Conservation (phyloP, 2,329 filamentous ascomycete genomes). For the Hirsutella thompsonii region DNA sequence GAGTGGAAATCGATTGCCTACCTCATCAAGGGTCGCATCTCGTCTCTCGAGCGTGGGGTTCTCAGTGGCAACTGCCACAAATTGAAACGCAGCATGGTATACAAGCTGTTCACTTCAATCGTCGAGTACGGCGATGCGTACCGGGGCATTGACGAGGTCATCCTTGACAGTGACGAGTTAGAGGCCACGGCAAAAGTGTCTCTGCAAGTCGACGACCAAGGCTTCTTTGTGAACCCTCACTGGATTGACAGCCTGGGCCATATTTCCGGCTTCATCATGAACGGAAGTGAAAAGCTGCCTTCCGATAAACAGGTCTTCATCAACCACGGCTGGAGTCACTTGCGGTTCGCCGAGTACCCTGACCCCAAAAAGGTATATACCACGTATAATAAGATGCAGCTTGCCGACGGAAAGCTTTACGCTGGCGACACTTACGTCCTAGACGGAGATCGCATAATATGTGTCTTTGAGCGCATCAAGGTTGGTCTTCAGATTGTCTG, state of each 20-base stretch:
- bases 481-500: slow-evolving; percentile 15
- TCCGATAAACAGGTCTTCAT: slow-evolving; percentile 43
- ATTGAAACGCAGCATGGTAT: slow-evolving; percentile 22
- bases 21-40: slow-evolving; percentile 51
- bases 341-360: background rate
- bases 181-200: slow-evolving; percentile 30
- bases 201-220: slow-evolving; percentile 14
- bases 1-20: slow-evolving; percentile 22
- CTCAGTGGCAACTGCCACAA: slow-evolving; percentile 29
- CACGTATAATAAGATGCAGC: slow-evolving; percentile 45
- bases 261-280: slow-evolving; percentile 48
- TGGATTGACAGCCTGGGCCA: slow-evolving; percentile 48
- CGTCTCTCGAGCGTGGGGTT: background rate
- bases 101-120: slow-evolving; percentile 50
- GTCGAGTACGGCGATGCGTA: slow-evolving; percentile 44
- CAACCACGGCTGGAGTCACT: slow-evolving; percentile 44
- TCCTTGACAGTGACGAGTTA: slow-evolving; percentile 22
- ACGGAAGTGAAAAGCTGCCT: slow-evolving; percentile 40
- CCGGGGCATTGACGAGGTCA: slow-evolving; percentile 45
- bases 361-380: slow-evolving; percentile 21
- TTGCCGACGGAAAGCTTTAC: slow-evolving; percentile 27
- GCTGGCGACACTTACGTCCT: slow-evolving; percentile 43
- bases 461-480: slow-evolving; percentile 45
- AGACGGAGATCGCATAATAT: slow-evolving; percentile 15
- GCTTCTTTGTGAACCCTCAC: slow-evolving; percentile 15